Evolutionary conservation across 1,284 basidiomycete genomes (phyloP), one percentile per base, ranked within the genome.

Genomic region (Cryptococcus sp.): DNA sequence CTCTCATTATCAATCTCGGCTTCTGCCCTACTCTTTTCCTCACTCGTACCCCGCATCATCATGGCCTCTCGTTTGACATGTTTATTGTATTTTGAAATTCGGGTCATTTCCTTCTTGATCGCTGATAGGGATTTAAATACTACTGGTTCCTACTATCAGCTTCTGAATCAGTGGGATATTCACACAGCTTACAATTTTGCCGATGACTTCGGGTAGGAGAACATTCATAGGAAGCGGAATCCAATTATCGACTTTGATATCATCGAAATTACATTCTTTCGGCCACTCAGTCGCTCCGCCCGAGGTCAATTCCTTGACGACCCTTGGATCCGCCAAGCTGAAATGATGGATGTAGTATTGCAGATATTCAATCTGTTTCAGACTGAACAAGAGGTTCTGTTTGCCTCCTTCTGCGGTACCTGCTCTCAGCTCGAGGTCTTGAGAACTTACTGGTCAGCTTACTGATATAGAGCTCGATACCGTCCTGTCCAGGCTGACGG

Each of bases 291-390:
- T 31, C 18, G 55, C 52, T 10, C 46, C 24, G 7, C 18, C 36
- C n/a, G 53, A 25, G 2, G 53, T 50, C 14, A 45, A 45, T 5
- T 45, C 36, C 22, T 51, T 37, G 21, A 46, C 31, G 22, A 16
- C 36, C 7, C 19, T 25, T 11, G 31, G 19, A 19, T 45, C 24
- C 19, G 45, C 45, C 2, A 55, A 21, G 25, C 54, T 55, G 79
- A 85, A 84, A 0, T 83, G 81, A 63, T 87, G 81, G 43, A 92
- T 80, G 82, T 86, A 92, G 70, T 91, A 90, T 49, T 87, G 81
- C 16, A 87, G 69, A 69, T 91, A 93, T 69, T 91, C 86, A 54
- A 92, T 78, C 74, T 93, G 91, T 7, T 81, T 82, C 11, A 86
- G 86, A 7, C 86, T 86, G 66, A 90, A 87, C 48, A 89, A 76